Evolutionary conservation across 2,329 filamentous ascomycete species (phyloP), one percentile per base, ranked within the genome.

Genomic region (Chalara sp.): DNA sequence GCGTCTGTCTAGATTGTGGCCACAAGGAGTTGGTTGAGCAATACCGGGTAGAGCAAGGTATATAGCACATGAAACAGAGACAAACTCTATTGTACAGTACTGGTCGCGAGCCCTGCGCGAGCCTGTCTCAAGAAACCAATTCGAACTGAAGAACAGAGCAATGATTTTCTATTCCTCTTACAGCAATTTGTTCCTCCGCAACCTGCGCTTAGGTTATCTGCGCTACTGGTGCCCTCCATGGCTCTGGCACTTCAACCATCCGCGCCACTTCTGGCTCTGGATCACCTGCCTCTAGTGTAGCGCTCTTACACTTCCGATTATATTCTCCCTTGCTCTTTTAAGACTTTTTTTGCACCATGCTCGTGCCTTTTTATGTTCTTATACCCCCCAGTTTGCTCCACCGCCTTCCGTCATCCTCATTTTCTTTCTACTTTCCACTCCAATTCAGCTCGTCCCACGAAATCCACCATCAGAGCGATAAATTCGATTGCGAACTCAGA

Each of bases 101-200:
- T 44, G 33, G 43, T 45, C 37, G 41, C 35, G 46, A 53, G 44
- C 29, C 50, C 48, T 50, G 31, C 39, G 46, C 32, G 41, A 47
- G 45, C 45, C 46, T 51, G 41, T 43, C 33, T 51, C 48, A 52
- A 52, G 44, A 51, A 48, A 41, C 42, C 11, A 21, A 48, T 46
- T 48, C 35, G 30, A 46, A 49, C 31, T 46, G 32, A 46, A 46
- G 32, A 51, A 51, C 39, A 51, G 40, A 51, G 46, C 49, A 51
- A 48, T 51, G 31, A 51, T 37, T 51, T 48, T 44, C 39, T 48
- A 44, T 44, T 51, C 40, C 37, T 53, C 51, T 50, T 50, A 35
- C 44, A 50, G 47, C 43, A 46, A 49, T 46, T 29, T 47, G 31
- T 42, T 52, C 37, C 50, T 52, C 40, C 31, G 42, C 41, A 52